Base-by-base conservation (phyloP, 768 basidiomycete genomes). In the Xerocomus potaroensis region DNA sequence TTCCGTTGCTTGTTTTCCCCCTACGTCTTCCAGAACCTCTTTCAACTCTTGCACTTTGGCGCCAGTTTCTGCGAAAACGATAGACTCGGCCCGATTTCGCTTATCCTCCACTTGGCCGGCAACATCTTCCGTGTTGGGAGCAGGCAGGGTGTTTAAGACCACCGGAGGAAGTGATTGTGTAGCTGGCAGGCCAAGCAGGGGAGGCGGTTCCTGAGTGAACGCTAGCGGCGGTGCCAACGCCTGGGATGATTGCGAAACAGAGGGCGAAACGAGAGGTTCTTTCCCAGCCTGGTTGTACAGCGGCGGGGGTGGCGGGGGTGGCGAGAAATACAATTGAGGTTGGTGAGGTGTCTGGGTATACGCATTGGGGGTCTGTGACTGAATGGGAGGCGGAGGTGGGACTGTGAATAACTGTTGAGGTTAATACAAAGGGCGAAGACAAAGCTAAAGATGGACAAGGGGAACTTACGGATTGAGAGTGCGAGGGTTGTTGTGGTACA, bases 31-130 rank as follows among this genome's bases (percentile, higher is more conserved):
- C 14, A 8, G 31, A 16, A 9, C 5, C 19, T 23, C 41, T 26
- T 10, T 32, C 19, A 22, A 27, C 7, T 34, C 41, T 21, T 1
- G 21, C 5, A 24, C 9, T 16, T 7, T 10, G 5, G 21, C 30
- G 14, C 4, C 34, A 12, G 18, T 42, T 12, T 46, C 42, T 19
- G 41, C 27, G 22, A 26, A 18, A 39, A 15, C 3, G 12, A 42
- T 16, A 40, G 34, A 22, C 12, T 30, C 45, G 1, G 2, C 15
- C 4, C 21, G 31, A 19, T 51, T 47, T 37, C 32, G 41, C 30
- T 42, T 45, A 24, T 50, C 79, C 72, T 49, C 76, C 58, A 69
- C 74, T 27, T 61, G 60, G 43, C 72, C 68, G 8, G 62, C 63
- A 26, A 65, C 70, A 37, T 26, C 61, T 31, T 60, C 65, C 39